phyloP scores from a whole-genome alignment of 2,329 filamentous ascomycete genomes.

The Diaporthe velutina region DNA sequence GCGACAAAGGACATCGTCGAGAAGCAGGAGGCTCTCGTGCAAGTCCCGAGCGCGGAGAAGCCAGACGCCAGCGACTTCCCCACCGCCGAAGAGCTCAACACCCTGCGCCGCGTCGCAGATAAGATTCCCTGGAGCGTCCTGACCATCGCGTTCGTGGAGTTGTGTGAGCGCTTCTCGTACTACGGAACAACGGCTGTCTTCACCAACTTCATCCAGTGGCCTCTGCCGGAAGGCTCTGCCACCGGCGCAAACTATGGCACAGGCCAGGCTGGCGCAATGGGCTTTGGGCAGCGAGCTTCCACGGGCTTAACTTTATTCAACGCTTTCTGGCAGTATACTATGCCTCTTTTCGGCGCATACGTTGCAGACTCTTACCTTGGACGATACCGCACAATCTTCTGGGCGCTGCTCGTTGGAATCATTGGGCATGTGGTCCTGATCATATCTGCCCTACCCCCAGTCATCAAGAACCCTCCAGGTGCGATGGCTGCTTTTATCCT shows the following conservation, averaged over 20 bases:
- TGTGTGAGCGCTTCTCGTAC: slow-evolving; percentile 81
- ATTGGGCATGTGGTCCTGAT: slow-evolving; percentile 74
- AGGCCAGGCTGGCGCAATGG: slow-evolving; percentile 66
- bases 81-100: slow-evolving; percentile 64
- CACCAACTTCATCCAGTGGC: slow-evolving; percentile 74
- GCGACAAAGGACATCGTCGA: slow-evolving; percentile 10
- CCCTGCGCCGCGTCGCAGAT: slow-evolving; percentile 67
- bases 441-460: neutral
- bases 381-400: slow-evolving; percentile 77
- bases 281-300: slow-evolving; percentile 54
- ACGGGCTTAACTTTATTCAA: slow-evolving; percentile 55
- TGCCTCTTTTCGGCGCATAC: slow-evolving; percentile 61
- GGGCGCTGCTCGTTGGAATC: slow-evolving; percentile 72
- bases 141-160: slow-evolving; percentile 75
- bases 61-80: slow-evolving; percentile 48
- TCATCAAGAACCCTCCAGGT: slow-evolving; percentile 6
- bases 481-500: slow-evolving; percentile 67
- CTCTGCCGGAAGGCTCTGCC: slow-evolving; percentile 65
- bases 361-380: slow-evolving; percentile 71
- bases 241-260: slow-evolving; percentile 60
- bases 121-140: slow-evolving; percentile 71
- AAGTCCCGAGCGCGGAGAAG: slow-evolving; percentile 16
- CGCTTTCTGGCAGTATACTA: slow-evolving; percentile 67
- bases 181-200: slow-evolving; percentile 75
- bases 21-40: slow-evolving; percentile 9